phyloP scores from a whole-genome alignment of 768 basidiomycete species.

The Leucosporidium yakuticum region DNA sequence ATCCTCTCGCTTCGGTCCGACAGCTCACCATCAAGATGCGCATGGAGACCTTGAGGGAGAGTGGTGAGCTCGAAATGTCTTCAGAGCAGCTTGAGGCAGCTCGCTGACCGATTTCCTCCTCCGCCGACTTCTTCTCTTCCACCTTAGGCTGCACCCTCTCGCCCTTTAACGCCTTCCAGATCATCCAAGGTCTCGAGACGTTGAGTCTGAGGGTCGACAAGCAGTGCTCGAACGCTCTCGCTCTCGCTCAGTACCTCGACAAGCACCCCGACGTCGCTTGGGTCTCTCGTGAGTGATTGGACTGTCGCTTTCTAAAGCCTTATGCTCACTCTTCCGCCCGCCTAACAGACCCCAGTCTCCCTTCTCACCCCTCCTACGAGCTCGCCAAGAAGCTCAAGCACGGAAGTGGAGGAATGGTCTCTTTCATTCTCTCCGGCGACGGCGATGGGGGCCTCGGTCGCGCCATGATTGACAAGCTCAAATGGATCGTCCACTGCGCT shows the following conservation, averaged over 20 bases:
- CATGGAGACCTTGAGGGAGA: constrained; percentile 42
- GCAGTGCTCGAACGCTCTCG: constrained; percentile 65
- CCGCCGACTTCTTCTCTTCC: not conserved
- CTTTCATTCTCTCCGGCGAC: constrained; percentile 58
- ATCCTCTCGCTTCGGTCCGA: constrained; percentile 50
- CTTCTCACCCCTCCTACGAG: constrained; percentile 55
- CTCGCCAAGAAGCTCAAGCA: constrained; percentile 48
- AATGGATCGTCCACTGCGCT: constrained; percentile 55
- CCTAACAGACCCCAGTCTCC: constrained; percentile 62
- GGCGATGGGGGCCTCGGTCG: not conserved
- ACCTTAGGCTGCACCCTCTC: not conserved
- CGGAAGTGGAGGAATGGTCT: constrained; percentile 63
- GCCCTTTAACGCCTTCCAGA: not conserved
- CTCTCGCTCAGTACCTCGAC: constrained; percentile 62
- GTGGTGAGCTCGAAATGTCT: not conserved
- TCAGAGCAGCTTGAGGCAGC: too few species aligned
- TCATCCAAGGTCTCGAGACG: constrained; percentile 52
- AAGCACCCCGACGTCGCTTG: constrained; percentile 62
- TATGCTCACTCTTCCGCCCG: not conserved
- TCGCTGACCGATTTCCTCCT: too few species aligned
- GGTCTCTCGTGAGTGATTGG: not conserved
- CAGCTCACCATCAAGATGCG: constrained; percentile 63
- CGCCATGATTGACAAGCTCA: constrained; percentile 55
- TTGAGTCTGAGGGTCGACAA: constrained; percentile 63
- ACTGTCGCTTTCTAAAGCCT: not conserved